Conservation (phyloP, 352 stramenopile genomes). For the Globisporangium takayamanum region DNA sequence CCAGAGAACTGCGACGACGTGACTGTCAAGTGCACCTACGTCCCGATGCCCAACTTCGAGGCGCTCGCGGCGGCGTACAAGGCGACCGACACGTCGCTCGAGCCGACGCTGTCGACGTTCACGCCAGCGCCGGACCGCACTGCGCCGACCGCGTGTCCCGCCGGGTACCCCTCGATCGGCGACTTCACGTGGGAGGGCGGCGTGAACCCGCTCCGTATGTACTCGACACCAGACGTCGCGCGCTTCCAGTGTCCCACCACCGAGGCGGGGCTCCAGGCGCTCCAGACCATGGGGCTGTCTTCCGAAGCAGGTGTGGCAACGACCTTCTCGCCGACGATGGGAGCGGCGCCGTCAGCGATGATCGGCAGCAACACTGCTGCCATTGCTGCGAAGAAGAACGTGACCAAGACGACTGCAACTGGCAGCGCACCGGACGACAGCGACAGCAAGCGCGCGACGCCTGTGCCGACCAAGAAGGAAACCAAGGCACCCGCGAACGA, state of each 20-base stretch:
- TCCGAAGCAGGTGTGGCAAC: neutral
- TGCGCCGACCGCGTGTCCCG: conserved; percentile 13
- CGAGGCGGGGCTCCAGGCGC: neutral
- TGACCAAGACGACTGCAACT: neutral
- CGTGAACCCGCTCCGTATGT: conserved; percentile 12
- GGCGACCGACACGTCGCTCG: conserved; percentile 13
- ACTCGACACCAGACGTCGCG: conserved; percentile 12
- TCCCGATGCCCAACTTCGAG: conserved; percentile 64
- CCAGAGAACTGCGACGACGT: conserved; percentile 59
- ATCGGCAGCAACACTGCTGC: neutral
- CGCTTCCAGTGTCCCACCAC: conserved; percentile 7
- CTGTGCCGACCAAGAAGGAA: neutral
- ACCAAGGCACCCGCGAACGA: neutral
- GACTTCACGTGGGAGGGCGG: conserved; percentile 24
- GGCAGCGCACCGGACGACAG: neutral
- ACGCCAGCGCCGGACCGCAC: conserved; percentile 12
- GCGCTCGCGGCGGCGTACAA: conserved; percentile 37
- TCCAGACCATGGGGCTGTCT: neutral
- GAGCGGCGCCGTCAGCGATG: neutral
- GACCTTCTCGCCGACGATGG: neutral
- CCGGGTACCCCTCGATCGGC: conserved; percentile 17
- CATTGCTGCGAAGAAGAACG: neutral
- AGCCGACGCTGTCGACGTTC: conserved; percentile 29
- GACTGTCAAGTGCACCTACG: conserved; percentile 36
- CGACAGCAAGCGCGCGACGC: neutral